Conservation (phyloP, 2,329 filamentous ascomycete genomes). For the Ophiosphaerella narmari region DNA sequence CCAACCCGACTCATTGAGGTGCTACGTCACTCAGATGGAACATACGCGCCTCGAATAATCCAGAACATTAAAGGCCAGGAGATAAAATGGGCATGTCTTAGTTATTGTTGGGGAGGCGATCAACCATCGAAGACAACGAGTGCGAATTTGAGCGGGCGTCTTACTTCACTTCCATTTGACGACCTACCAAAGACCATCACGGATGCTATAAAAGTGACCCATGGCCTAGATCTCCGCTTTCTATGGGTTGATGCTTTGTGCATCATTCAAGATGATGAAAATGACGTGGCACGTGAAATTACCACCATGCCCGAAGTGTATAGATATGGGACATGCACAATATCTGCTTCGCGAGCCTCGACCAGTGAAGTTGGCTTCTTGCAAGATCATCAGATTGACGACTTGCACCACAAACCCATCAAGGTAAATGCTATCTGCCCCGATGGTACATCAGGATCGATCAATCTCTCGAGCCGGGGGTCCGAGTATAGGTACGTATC, state of each 20-base stretch:
- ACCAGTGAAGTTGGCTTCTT: constrained; percentile 1
- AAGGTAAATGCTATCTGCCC: neutral
- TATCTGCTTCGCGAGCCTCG: neutral
- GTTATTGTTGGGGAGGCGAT: constrained; percentile 8
- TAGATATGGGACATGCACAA: neutral
- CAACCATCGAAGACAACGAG: neutral
- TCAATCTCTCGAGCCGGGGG: neutral
- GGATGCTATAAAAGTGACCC: constrained; percentile 12
- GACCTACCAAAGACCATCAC: constrained; percentile 13
- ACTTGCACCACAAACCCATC: neutral
- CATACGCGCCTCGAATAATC: neutral
- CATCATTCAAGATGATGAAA: constrained; percentile 7
- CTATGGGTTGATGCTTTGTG: constrained; percentile 16
- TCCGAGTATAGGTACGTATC: neutral
- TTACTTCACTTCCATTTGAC: neutral
- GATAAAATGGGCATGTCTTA: neutral
- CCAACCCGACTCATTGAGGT: constrained; percentile 1
- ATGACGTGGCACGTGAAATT: constrained; percentile 7
- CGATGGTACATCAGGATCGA: neutral
- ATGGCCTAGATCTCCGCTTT: constrained; percentile 2
- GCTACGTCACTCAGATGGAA: neutral
- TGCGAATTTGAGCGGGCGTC: neutral
- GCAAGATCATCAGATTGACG: neutral
- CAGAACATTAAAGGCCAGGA: neutral
- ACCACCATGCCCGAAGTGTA: constrained; percentile 15